Evolutionary conservation across 164 flowering plant genomes (phyloP), one percentile per base, ranked within the genome.

Genomic region (Euptelea pleiosperma): DNA sequence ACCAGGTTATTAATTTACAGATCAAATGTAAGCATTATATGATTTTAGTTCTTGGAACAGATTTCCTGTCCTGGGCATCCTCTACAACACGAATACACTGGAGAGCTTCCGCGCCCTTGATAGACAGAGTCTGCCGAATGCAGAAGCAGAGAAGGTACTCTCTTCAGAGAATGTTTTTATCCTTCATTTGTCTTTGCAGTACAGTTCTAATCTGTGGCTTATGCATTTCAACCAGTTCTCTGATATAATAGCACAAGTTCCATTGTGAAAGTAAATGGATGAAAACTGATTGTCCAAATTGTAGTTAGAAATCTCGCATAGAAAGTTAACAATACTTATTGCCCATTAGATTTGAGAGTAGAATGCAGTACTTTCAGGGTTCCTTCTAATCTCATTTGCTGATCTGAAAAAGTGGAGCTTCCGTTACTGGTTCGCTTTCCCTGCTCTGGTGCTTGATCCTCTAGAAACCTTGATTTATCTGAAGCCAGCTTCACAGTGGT

Each of bases 351-450:
- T 93, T 50, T 93, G 96, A 96, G 91, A 85, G 58, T 84, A 88
- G 35, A 58, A 84, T 73, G 64, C 83, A 18, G 54, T 81, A 26
- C 87, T 93, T 70, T 86, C 82, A 1, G 82, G 97, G 74, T 93
- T 93, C 61, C 85, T 93, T 68, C 68, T 93, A 26, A 80, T 90
- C 52, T 82, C 97, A 28, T 93, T 84, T 77, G 97, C 97, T 8
- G 99, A 93, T 75, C 73, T 93, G 51, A 93, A 93, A 65, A 90
- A 82, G 58, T 93, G 97, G 97, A 79, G 71, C 63, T 90, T 93
- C 57, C 81, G 82, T 66, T 90, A 93, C 62, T 85, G 91, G 87
- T 83, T 90, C 73, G 99, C 96, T 49, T 93, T 90, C 70, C 99
- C 99, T 66, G 95, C 97, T 68, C 60, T 93, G 62, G 75, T 71